Base-by-base conservation (phyloP, 495 filamentous ascomycete genomes). In the Letharia columbiana region DNA sequence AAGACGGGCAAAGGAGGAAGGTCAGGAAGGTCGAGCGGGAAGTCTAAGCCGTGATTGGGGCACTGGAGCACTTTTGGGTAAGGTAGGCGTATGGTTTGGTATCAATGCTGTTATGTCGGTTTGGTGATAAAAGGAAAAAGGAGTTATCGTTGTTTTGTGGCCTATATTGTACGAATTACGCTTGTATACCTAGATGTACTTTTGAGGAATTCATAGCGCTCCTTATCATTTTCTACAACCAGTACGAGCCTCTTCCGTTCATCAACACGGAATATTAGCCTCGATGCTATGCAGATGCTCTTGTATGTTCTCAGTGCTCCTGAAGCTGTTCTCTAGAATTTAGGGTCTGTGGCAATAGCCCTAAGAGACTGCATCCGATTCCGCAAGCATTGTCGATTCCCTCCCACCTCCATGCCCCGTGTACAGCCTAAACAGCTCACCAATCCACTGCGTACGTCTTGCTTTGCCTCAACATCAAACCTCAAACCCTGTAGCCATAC, bases 1-100 rank as follows among this genome's bases (percentile, higher is more conserved):
- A 57, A 57, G 54, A 57, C 33, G 2, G 54, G 54, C 10, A 57
- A 57, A 17, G 54, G 54, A 39, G 54, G 54, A 57, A 37, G 17
- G 28, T 56, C 52, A 3, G 52, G 52, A 12, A 35, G 28, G 33
- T 0, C 23, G 33, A 11, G 50, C 28, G 28, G 54, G 17, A 57
- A 4, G 33, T n/a, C 54, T n/a, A 9, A 12, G 33, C 10, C 33
- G 7, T 57, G 5, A 37, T 11, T 4, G 54, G 54, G 39, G 15
- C 15, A 18, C 33, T 35, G 12, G 23, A 28, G 23, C 23, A 28
- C 23, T 28, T 33, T 37, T 35, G 33, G 17, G 37, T 57, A 0
- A 13, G 31, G 15, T 33, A 37, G 54, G 33, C 54, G 54, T 57
- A 37, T n/a, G 54, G 31, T 57, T 5, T 57, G 31, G 33, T 35